Evolutionary conservation across 2,329 filamentous ascomycete genomes (phyloP).

Genomic region (Ophiosphaerella herpotricha): DNA sequence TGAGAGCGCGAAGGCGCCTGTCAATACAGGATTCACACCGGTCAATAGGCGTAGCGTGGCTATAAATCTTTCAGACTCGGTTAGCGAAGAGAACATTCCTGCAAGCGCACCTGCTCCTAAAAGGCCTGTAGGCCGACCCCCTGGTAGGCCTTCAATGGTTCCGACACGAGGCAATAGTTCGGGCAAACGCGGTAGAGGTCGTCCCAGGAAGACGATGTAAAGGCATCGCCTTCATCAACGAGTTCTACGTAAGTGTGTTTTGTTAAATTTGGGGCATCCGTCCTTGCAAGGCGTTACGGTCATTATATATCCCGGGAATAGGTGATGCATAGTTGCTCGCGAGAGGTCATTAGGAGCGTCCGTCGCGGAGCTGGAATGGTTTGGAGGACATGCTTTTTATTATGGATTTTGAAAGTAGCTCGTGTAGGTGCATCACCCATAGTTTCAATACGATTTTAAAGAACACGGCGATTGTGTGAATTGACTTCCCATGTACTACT

Average conservation of each 20-base stretch:
- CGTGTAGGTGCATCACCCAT: too few relatives aligned
- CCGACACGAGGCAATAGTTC: slow-evolving; percentile 27
- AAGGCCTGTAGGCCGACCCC: slow-evolving; percentile 21
- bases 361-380: too few relatives aligned
- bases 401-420: too few relatives aligned
- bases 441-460: too few relatives aligned
- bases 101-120: slow-evolving; percentile 31
- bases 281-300: too few relatives aligned
- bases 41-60: slow-evolving; percentile 18
- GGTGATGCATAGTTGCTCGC: not conserved
- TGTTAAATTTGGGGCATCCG: too few relatives aligned
- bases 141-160: slow-evolving; percentile 24
- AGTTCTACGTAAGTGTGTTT: too few relatives aligned
- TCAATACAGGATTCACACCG: slow-evolving; percentile 17
- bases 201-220: slow-evolving; percentile 31
- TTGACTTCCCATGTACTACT: too few relatives aligned
- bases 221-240: too few relatives aligned
- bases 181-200: slow-evolving; percentile 27
- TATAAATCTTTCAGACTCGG: slow-evolving; percentile 31
- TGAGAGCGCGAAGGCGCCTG: slow-evolving; percentile 19
- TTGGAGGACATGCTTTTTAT: not conserved
- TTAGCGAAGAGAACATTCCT: slow-evolving; percentile 41
- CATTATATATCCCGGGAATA: too few relatives aligned
- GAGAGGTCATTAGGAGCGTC: not conserved
- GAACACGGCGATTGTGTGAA: too few relatives aligned